Percentiles rank a stretch among this genome's conserved stretches.
These are phyloP conservation scores for Scutellaria baicalensis DNA, from an alignment of 257 asterid species.

Conservation along the genomic window DNA sequence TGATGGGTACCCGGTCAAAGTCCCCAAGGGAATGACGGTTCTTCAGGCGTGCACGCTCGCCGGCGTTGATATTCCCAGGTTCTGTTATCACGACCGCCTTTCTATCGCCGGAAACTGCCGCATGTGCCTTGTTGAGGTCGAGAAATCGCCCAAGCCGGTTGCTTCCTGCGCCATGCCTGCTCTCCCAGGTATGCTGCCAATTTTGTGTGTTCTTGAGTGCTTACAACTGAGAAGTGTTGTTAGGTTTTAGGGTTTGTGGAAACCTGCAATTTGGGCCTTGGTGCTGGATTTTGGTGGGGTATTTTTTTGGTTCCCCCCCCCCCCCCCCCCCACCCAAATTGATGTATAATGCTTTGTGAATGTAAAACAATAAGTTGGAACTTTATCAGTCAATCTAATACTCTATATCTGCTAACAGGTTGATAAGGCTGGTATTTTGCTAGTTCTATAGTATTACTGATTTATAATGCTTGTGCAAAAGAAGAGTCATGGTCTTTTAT, in stretches of 20 bases:
- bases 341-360: background rate
- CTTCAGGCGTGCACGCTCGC: constrained; percentile 91
- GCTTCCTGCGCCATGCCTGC: constrained; percentile 99
- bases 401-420: background rate
- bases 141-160: constrained; percentile 92
- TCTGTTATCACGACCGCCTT: constrained; percentile 76
- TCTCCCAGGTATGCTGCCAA: constrained; percentile 52
- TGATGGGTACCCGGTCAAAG: constrained; percentile 81
- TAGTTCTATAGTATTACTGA: background rate
- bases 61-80: constrained; percentile 89
- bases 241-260: background rate
- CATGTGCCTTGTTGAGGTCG: constrained; percentile 97
- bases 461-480: background rate
- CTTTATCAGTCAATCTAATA: background rate
- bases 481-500: background rate
- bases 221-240: background rate
- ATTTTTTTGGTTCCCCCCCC: background rate
- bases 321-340: too few species aligned
- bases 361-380: background rate
- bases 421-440: background rate
- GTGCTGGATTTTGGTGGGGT: background rate
- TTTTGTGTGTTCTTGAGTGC: background rate
- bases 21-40: constrained; percentile 94
- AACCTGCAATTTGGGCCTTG: background rate
- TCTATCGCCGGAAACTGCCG: constrained; percentile 96